phyloP scores from a whole-genome alignment of 163 green algal species.

The Scenedesmus sp. region DNA sequence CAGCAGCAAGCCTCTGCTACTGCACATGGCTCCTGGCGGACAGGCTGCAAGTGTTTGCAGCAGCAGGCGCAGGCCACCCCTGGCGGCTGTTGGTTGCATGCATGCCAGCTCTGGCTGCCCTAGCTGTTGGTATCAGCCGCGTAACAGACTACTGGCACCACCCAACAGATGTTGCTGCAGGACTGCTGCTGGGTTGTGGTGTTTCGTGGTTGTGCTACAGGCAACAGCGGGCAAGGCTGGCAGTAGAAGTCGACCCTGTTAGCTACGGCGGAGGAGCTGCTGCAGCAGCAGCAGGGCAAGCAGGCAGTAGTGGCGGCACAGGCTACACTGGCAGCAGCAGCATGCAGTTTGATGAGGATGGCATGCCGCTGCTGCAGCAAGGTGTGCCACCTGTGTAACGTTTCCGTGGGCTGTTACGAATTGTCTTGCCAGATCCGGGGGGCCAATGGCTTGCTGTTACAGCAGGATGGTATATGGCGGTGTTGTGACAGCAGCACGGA shows the following conservation, averaged over 20 bases:
- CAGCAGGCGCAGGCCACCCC: slow-evolving; percentile 26
- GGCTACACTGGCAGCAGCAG: not conserved
- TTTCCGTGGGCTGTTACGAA: too few relatives aligned
- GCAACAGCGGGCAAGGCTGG: slow-evolving; percentile 35
- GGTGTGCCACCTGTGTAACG: not conserved
- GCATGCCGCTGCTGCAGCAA: slow-evolving; percentile 40
- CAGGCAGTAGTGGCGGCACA: not conserved
- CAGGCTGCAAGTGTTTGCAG: slow-evolving; percentile 53
- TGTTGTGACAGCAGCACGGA: slow-evolving; percentile 9
- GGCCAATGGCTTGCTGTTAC: not conserved
- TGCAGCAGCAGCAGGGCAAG: not conserved
- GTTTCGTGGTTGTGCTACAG: slow-evolving; percentile 47
- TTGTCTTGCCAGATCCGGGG: not conserved
- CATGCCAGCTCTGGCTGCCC: slow-evolving; percentile 57
- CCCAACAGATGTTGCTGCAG: slow-evolving; percentile 28
- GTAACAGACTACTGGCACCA: slow-evolving; percentile 56
- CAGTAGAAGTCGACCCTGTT: slow-evolving; percentile 32
- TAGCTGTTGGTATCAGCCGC: slow-evolving; percentile 62
- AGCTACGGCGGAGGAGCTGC: not conserved
- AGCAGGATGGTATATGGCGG: not conserved
- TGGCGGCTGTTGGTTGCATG: slow-evolving; percentile 54
- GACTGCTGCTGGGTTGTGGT: slow-evolving; percentile 27
- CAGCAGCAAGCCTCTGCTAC: slow-evolving; percentile 66
- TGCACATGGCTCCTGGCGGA: slow-evolving; percentile 61
- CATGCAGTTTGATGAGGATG: slow-evolving; percentile 8